A percentile compares a stretch with the other conserved stretches of the same genome.
Conservation (phyloP, 2,329 filamentous ascomycete species). For the Nothomitra cinnamomea region DNA sequence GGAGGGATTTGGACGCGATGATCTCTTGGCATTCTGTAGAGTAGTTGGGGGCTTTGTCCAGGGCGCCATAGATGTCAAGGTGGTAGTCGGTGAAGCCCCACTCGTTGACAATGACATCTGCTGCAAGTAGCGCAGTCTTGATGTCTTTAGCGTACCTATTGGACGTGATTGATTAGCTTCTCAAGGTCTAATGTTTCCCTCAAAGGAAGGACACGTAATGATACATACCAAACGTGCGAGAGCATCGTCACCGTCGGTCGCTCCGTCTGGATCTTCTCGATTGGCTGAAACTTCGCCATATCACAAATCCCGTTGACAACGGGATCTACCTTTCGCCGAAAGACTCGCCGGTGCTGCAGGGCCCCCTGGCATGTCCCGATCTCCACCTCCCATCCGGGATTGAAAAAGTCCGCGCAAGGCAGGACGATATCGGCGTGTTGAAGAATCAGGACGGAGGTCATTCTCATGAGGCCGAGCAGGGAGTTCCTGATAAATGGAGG, state of each 20-base stretch:
- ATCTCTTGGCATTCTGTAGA: constrained; percentile 41
- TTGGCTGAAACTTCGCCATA: constrained; percentile 44
- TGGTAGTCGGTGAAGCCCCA: constrained; percentile 49
- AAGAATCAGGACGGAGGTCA: constrained; percentile 29
- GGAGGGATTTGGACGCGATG: constrained; percentile 36
- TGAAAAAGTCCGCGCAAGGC: constrained; percentile 44
- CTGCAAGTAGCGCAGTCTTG: constrained; percentile 44
- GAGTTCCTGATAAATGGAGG: constrained; percentile 32
- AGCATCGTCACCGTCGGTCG: constrained; percentile 48
- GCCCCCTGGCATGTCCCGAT: constrained; percentile 40
- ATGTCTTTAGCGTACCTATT: constrained; percentile 33
- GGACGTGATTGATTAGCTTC: too few species aligned
- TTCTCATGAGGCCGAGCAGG: constrained; percentile 29
- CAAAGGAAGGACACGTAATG: constrained; percentile 9
- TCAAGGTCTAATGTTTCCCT: constrained; percentile 13
- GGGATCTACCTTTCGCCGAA: constrained; percentile 43
- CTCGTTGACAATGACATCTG: constrained; percentile 47
- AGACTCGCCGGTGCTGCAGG: constrained; percentile 38
- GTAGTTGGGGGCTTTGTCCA: constrained; percentile 44
- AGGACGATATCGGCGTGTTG: constrained; percentile 42
- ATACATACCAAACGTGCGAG: constrained; percentile 37
- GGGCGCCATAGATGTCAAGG: constrained; percentile 44
- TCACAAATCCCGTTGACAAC: constrained; percentile 49
- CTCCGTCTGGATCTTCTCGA: constrained; percentile 39
- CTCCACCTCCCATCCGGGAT: constrained; percentile 46